Evolutionary conservation across 371 early-diverging fungal genomes (phyloP).

Genomic region (Sporodiniella umbellata): DNA sequence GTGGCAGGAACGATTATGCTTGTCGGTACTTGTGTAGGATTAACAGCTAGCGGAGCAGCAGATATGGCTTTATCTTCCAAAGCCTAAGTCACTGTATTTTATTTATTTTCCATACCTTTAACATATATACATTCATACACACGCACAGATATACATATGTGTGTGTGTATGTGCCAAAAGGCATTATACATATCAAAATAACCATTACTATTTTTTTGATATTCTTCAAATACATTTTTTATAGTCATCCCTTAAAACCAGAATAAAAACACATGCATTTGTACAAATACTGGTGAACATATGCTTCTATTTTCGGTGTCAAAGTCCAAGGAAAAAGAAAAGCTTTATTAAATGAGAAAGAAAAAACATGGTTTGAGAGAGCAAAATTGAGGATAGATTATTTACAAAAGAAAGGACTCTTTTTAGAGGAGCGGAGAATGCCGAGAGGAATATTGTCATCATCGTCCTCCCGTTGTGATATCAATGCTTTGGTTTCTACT

Average conservation of each 20-base stretch:
- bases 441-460: slow-evolving; percentile 20
- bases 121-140: neutral
- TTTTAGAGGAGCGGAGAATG: slow-evolving; percentile 1
- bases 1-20: slow-evolving; percentile 54
- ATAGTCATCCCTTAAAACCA: neutral
- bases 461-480: neutral
- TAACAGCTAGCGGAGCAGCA: slow-evolving; percentile 31
- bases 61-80: slow-evolving; percentile 24
- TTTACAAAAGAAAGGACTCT: neutral
- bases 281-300: too few species aligned
- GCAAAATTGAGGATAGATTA: neutral
- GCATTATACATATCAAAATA: too few species aligned
- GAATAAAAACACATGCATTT: too few species aligned
- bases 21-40: slow-evolving; percentile 36
- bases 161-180: too few species aligned
- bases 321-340: too few species aligned
- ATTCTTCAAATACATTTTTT: too few species aligned
- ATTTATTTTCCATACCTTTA: neutral
- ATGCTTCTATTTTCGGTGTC: too few species aligned
- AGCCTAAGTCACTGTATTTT: neutral
- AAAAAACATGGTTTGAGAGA: neutral
- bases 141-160: neutral
- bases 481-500: neutral
- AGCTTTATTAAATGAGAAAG: neutral
- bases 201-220: too few species aligned